These are phyloP conservation scores for Fusarium sp. DNA, from an alignment of 2,329 filamentous ascomycete genomes.

Conservation along the genomic window DNA sequence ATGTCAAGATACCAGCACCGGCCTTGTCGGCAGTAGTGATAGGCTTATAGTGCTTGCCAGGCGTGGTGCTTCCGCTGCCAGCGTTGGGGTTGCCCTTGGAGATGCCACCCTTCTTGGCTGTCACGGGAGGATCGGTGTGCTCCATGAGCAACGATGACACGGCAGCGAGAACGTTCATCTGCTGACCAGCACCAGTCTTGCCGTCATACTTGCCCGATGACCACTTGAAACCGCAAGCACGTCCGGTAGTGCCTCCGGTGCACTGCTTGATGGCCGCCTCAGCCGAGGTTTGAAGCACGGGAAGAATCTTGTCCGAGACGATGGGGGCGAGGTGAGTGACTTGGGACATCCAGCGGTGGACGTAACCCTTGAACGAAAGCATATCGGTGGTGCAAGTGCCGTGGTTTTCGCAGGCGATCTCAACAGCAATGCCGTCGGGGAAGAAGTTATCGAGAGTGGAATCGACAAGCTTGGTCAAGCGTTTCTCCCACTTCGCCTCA, in stretches of 20 bases:
- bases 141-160: conserved; percentile 64
- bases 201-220: conserved; percentile 63
- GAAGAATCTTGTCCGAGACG: conserved; percentile 61
- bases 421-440: conserved; percentile 66
- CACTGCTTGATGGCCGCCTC: conserved; percentile 67
- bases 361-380: conserved; percentile 71
- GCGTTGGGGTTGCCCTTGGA: conserved; percentile 59
- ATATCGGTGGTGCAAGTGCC: conserved; percentile 72
- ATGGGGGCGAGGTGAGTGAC: conserved; percentile 67
- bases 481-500: conserved; percentile 62
- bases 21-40: conserved; percentile 59
- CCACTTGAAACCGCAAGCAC: conserved; percentile 68
- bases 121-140: conserved; percentile 55
- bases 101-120: conserved; percentile 63
- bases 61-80: conserved; percentile 52
- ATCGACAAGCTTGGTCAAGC: conserved; percentile 56
- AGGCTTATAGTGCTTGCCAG: conserved; percentile 47
- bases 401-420: conserved; percentile 69
- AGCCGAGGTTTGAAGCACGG: conserved; percentile 64
- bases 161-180: conserved; percentile 69
- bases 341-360: conserved; percentile 67
- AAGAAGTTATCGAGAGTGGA: conserved; percentile 62
- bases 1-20: conserved; percentile 61
- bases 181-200: conserved; percentile 68
- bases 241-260: conserved; percentile 59